phyloP scores from a whole-genome alignment of 495 filamentous ascomycete species.

The Aspergillus coremiiformis region DNA sequence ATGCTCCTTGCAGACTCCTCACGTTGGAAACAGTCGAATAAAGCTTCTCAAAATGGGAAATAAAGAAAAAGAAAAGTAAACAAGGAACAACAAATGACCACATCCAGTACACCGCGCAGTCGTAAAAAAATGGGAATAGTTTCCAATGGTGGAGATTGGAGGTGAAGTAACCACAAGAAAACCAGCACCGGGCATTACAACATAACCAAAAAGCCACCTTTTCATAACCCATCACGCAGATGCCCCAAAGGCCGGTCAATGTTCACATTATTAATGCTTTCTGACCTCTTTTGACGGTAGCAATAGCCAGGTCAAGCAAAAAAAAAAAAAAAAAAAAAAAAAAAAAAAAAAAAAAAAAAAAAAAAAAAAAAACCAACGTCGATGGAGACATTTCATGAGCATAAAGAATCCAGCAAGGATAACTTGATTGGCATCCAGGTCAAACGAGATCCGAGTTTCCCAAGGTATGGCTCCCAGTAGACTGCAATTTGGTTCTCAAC shows the following conservation, averaged over 20 bases:
- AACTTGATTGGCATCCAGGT: constrained; percentile 16
- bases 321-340: constrained; percentile 1
- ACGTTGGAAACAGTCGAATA: constrained; percentile 18
- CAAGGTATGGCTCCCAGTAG: constrained; percentile 13
- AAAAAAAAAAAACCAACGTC: constrained; percentile 9
- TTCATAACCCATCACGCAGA: constrained; percentile 20
- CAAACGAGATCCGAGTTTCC: constrained; percentile 18
- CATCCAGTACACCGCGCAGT: constrained; percentile 27
- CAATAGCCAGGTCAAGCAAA: constrained; percentile 9
- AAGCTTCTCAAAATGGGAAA: constrained; percentile 13
- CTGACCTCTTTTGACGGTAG: constrained; percentile 2
- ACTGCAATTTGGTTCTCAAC: constrained; percentile 17
- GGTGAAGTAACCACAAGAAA: constrained; percentile 8
- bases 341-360: constrained; percentile 4
- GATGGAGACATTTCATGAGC: constrained; percentile 3
- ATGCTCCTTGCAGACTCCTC: constrained; percentile 23
- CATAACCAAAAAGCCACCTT: constrained; percentile 30
- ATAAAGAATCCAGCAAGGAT: constrained; percentile 12
- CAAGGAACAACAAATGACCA: constrained; percentile 16
- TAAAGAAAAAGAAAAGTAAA: constrained; percentile 10
- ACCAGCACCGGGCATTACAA: constrained; percentile 18
- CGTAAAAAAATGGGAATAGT: neutral
- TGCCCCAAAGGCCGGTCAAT: constrained; percentile 19
- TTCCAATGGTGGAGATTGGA: constrained; percentile 10
- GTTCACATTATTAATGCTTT: constrained; percentile 21